Evolutionary conservation across 2,329 filamentous ascomycete genomes (phyloP).

Genomic region (Cylindrodendrum hubeiense): DNA sequence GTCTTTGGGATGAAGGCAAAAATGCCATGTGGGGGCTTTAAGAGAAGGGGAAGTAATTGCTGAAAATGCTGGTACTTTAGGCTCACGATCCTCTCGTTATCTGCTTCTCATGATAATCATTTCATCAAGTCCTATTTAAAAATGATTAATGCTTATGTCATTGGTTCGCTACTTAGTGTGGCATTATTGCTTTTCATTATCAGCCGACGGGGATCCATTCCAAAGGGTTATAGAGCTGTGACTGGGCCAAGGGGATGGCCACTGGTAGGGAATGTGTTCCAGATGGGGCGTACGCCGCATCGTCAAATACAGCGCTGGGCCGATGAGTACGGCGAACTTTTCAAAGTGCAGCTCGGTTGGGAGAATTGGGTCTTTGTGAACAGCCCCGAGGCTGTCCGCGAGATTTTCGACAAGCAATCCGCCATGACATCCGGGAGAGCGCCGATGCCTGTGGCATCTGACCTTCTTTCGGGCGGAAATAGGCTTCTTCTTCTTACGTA

Average conservation of each 20-base stretch:
- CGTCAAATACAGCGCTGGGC: conserved; percentile 23
- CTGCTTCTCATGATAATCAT: too few relatives aligned
- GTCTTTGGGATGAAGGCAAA: too few relatives aligned
- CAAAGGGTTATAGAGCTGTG: background rate
- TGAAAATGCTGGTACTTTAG: too few relatives aligned
- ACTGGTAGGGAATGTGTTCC: conserved; percentile 13
- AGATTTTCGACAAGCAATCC: conserved; percentile 32
- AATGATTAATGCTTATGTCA: background rate
- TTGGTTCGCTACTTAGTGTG: background rate
- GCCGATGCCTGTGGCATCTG: conserved; percentile 22
- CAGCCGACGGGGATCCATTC: background rate
- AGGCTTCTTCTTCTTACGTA: conserved; percentile 20
- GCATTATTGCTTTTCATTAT: background rate
- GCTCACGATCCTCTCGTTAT: too few relatives aligned
- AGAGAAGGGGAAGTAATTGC: too few relatives aligned
- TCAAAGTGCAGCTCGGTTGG: conserved; percentile 20
- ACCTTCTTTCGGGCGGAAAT: conserved; percentile 21
- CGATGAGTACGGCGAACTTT: conserved; percentile 21
- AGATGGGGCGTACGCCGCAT: conserved; percentile 20
- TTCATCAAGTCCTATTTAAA: background rate
- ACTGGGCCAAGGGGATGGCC: conserved; percentile 11
- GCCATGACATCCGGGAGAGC: conserved; percentile 23
- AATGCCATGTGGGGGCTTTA: too few relatives aligned
- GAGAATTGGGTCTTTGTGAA: conserved; percentile 30
- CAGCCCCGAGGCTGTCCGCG: conserved; percentile 17